Evolutionary conservation across 1,284 basidiomycete species (phyloP).

Genomic region (Ceratobasidium theobromae): DNA sequence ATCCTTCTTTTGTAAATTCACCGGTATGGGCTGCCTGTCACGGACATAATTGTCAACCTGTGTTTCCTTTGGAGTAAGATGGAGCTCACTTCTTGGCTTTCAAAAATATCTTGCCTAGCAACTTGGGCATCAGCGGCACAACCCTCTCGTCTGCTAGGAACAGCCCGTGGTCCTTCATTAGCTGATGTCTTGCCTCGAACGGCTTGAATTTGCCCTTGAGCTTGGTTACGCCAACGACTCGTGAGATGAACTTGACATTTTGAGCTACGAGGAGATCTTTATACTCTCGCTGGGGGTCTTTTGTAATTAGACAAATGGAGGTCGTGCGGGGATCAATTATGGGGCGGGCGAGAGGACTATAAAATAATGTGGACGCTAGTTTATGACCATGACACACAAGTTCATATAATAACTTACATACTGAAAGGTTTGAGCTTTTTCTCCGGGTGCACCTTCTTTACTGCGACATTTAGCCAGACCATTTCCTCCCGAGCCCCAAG

Average conservation of each 20-base stretch:
- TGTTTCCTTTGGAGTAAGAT: conserved; percentile 27
- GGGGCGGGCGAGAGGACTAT: conserved; percentile 77
- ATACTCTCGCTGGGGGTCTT: conserved; percentile 95
- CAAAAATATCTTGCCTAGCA: conserved; percentile 91
- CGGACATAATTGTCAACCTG: background rate
- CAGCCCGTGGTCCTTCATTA: conserved; percentile 86
- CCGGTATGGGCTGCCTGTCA: conserved; percentile 86
- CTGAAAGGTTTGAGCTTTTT: conserved; percentile 78
- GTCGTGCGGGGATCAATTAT: conserved; percentile 78
- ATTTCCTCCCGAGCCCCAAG: conserved; percentile 75
- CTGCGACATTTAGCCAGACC: conserved; percentile 82
- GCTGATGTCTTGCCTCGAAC: conserved; percentile 82
- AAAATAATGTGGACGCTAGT: conserved; percentile 27
- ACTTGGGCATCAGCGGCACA: conserved; percentile 79
- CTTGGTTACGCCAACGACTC: conserved; percentile 91
- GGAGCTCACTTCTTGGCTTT: conserved; percentile 84
- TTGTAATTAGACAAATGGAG: conserved; percentile 86
- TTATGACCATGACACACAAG: background rate
- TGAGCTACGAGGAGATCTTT: conserved; percentile 84
- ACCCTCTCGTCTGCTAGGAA: conserved; percentile 94
- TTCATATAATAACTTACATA: conserved; percentile 60
- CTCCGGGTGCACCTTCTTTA: conserved; percentile 76
- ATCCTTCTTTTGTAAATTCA: conserved; percentile 81
- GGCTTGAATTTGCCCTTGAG: conserved; percentile 92
- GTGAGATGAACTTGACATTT: conserved; percentile 82